These are phyloP conservation scores for Diplodia corticola DNA, from an alignment of 2,329 filamentous ascomycete species.

Conservation along the genomic window DNA sequence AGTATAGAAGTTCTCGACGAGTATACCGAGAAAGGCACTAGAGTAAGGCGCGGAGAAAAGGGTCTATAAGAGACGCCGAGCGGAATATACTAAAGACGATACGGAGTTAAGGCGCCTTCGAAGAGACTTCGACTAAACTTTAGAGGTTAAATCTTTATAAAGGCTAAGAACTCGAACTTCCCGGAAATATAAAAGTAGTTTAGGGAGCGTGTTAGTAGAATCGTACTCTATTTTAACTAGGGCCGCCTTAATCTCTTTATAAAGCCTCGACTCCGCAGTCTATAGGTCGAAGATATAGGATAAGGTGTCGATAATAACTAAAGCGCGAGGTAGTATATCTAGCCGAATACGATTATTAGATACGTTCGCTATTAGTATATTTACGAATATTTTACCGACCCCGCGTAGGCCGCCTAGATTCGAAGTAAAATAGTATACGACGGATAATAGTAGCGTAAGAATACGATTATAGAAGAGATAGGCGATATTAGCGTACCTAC, in stretches of 20 bases:
- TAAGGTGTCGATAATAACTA: conserved; percentile 31
- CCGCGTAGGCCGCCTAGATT: conserved; percentile 30
- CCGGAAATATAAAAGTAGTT: conserved; percentile 21
- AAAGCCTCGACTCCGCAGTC: conserved; percentile 24
- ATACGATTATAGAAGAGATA: conserved; percentile 26
- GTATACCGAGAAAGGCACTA: conserved; percentile 22
- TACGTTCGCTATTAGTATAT: conserved; percentile 23
- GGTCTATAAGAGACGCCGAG: background rate
- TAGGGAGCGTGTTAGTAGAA: background rate
- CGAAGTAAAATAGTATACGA: conserved; percentile 32
- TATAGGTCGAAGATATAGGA: conserved; percentile 27
- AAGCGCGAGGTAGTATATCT: conserved; percentile 26
- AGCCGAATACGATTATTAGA: conserved; percentile 24
- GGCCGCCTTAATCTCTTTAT: conserved; percentile 17
- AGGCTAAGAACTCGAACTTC: conserved; percentile 26
- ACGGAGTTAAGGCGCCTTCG: conserved; percentile 19
- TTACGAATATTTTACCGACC: conserved; percentile 29
- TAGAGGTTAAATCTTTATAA: conserved; percentile 1
- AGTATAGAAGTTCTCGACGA: conserved; percentile 24
- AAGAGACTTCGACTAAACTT: conserved; percentile 16
- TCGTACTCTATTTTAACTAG: background rate
- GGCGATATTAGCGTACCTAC: conserved; percentile 7
- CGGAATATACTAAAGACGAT: conserved; percentile 9
- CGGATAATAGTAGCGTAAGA: conserved; percentile 29
- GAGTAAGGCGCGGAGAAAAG: conserved; percentile 27